phyloP scores from a whole-genome alignment of 2,329 filamentous ascomycete species.

The Cladosporium phlei region DNA sequence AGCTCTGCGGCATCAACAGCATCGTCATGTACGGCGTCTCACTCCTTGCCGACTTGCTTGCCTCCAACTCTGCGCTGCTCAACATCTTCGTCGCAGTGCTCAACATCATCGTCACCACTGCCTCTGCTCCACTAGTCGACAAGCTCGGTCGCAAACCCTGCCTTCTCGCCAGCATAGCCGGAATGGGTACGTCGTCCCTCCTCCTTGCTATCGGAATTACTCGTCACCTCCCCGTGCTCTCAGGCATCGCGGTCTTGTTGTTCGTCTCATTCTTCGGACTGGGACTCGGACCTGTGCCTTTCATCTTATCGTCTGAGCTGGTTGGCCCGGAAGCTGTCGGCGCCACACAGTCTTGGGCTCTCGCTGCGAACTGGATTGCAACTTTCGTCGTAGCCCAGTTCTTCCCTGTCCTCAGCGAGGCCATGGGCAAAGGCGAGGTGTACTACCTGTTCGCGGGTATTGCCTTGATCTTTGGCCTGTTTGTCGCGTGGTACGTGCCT shows the following conservation, averaged over 20 bases:
- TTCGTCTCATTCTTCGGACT: slow-evolving; percentile 90
- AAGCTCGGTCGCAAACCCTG: slow-evolving; percentile 82
- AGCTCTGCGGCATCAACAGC: slow-evolving; percentile 87
- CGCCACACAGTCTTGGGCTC: slow-evolving; percentile 80
- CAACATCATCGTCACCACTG: slow-evolving; percentile 77
- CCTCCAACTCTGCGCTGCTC: slow-evolving; percentile 73
- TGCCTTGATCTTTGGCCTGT: slow-evolving; percentile 63
- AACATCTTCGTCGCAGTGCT: slow-evolving; percentile 83
- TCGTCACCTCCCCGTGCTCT: slow-evolving; percentile 66
- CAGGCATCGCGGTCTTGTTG: slow-evolving; percentile 71
- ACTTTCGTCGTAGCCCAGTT: slow-evolving; percentile 93
- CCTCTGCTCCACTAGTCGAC: slow-evolving; percentile 80
- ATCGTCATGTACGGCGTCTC: slow-evolving; percentile 99
- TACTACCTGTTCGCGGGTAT: slow-evolving; percentile 87
- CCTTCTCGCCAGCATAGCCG: slow-evolving; percentile 73
- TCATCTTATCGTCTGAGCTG: slow-evolving; percentile 86
- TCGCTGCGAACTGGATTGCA: slow-evolving; percentile 82
- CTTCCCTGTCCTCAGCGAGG: slow-evolving; percentile 80
- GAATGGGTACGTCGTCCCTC: slow-evolving; percentile 76
- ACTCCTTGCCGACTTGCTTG: slow-evolving; percentile 73
- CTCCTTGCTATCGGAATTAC: slow-evolving; percentile 76
- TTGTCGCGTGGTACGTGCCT: slow-evolving; percentile 71
- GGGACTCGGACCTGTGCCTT: slow-evolving; percentile 88
- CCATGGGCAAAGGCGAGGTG: slow-evolving; percentile 74
- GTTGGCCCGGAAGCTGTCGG: slow-evolving; percentile 88